These are phyloP conservation scores for Fomitopsis betulina DNA, from an alignment of 1,284 basidiomycete species.

Conservation along the genomic window DNA sequence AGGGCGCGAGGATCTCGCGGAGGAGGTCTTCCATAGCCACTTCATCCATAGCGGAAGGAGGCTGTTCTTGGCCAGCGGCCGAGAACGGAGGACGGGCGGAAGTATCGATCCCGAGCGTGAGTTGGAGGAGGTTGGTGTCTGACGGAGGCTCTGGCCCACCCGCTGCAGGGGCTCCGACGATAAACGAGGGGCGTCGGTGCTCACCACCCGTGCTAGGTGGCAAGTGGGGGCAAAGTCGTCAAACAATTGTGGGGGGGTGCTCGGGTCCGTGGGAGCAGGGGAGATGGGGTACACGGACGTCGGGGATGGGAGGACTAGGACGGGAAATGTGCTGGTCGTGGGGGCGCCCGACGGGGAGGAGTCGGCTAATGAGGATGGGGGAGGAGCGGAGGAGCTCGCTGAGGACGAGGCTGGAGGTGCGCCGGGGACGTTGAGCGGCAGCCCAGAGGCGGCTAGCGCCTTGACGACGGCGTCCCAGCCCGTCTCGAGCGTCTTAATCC, in stretches of 20 bases:
- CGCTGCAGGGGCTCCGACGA: constrained; percentile 81
- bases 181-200: constrained; percentile 51
- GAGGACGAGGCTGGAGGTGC: constrained; percentile 20
- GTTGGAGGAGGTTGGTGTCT: constrained; percentile 21
- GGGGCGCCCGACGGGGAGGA: constrained; percentile 23
- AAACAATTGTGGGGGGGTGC: constrained; percentile 26
- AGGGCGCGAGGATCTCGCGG: constrained; percentile 61
- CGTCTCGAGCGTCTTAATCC: constrained; percentile 70
- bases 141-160: constrained; percentile 52
- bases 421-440: constrained; percentile 35
- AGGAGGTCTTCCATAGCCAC: constrained; percentile 59
- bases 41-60: constrained; percentile 39
- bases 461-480: constrained; percentile 78
- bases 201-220: constrained; percentile 94
- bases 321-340: constrained; percentile 29
- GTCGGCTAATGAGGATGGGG: constrained; percentile 16
- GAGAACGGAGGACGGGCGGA: constrained; percentile 11
- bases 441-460: constrained; percentile 63
- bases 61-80: constrained; percentile 16
- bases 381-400: constrained; percentile 21
- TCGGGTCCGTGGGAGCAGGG: constrained; percentile 43
- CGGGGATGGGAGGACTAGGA: constrained; percentile 28
- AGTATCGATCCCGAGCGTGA: constrained; percentile 24
- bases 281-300: constrained; percentile 38
- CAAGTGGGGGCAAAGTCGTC: constrained; percentile 65